Percentiles rank a stretch among this genome's conserved stretches.
Conservation (phyloP, 2,329 filamentous ascomycete species). For the Penicillium frequentans region DNA sequence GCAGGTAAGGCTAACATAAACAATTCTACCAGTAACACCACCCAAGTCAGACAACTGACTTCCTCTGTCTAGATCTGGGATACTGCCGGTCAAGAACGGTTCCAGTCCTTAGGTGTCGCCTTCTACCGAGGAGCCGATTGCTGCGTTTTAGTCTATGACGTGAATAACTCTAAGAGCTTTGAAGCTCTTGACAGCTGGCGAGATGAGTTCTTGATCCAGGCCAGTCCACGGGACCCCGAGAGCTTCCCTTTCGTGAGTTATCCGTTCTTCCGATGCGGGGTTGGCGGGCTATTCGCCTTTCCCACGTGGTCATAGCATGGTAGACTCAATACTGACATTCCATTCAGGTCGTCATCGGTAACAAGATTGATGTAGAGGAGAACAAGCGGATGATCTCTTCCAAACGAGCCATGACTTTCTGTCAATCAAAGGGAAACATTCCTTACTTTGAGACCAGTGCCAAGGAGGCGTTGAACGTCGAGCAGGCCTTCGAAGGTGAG, state of each 20-base stretch:
- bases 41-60: background rate
- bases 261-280: background rate
- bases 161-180: slow-evolving; percentile 99
- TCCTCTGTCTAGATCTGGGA: slow-evolving; percentile 75
- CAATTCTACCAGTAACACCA: background rate
- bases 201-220: slow-evolving; percentile 97
- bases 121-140: slow-evolving; percentile 98
- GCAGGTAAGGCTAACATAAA: slow-evolving; percentile 64
- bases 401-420: slow-evolving; percentile 96
- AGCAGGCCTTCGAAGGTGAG: slow-evolving; percentile 76
- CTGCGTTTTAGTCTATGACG: slow-evolving; percentile 96
- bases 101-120: slow-evolving; percentile 93
- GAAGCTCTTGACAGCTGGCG: slow-evolving; percentile 98
- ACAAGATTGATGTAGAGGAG: slow-evolving; percentile 99
- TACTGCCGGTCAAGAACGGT: slow-evolving; percentile 93
- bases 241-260: slow-evolving; percentile 90
- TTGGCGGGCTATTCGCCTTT: background rate
- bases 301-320: background rate
- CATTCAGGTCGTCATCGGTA: slow-evolving; percentile 81
- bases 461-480: slow-evolving; percentile 97
- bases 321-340: slow-evolving; percentile 8
- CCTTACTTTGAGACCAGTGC: slow-evolving; percentile 99
- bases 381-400: slow-evolving; percentile 95
- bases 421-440: slow-evolving; percentile 94
- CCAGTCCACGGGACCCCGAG: slow-evolving; percentile 91